Conservation (phyloP, 2,329 filamentous ascomycete species). For the Claviceps sp. region DNA sequence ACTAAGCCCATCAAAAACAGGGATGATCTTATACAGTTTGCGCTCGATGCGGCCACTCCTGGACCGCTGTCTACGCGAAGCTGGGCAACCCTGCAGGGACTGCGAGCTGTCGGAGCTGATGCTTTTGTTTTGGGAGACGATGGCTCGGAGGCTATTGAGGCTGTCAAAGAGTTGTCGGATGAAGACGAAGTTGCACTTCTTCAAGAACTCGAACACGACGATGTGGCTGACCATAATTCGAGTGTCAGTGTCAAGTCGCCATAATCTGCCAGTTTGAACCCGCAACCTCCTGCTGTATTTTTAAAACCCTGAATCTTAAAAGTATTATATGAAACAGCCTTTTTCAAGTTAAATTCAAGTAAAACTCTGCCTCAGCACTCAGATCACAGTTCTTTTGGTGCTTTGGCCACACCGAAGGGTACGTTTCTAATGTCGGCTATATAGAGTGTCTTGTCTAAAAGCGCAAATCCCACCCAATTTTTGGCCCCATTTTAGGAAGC, state of each 20-base stretch:
- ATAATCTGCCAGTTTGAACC: not conserved
- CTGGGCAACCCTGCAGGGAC: conserved; percentile 24
- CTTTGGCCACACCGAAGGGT: too few species aligned
- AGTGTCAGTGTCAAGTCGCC: not conserved
- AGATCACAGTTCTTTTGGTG: too few species aligned
- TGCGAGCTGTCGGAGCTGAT: conserved; percentile 25
- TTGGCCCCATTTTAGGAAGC: conserved; percentile 72
- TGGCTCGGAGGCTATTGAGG: conserved; percentile 23
- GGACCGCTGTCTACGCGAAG: conserved; percentile 24
- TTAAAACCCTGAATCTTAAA: not conserved
- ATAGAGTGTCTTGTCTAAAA: conserved; percentile 29
- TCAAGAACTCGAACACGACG: conserved; percentile 18
- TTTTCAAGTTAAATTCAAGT: not conserved
- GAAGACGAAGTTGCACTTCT: conserved; percentile 22
- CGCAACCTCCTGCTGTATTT: not conserved
- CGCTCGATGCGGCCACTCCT: conserved; percentile 28
- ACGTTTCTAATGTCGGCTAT: too few species aligned
- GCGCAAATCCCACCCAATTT: conserved; percentile 64
- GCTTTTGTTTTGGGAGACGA: conserved; percentile 35
- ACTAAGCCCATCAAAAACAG: conserved; percentile 22
- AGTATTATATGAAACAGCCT: not conserved
- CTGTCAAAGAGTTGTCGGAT: conserved; percentile 25
- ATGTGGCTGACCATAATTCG: conserved; percentile 5
- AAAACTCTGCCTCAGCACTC: not conserved
- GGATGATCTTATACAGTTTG: conserved; percentile 26